Conservation (phyloP, 2,329 filamentous ascomycete genomes). For the Coccinonectria pachysandricola region DNA sequence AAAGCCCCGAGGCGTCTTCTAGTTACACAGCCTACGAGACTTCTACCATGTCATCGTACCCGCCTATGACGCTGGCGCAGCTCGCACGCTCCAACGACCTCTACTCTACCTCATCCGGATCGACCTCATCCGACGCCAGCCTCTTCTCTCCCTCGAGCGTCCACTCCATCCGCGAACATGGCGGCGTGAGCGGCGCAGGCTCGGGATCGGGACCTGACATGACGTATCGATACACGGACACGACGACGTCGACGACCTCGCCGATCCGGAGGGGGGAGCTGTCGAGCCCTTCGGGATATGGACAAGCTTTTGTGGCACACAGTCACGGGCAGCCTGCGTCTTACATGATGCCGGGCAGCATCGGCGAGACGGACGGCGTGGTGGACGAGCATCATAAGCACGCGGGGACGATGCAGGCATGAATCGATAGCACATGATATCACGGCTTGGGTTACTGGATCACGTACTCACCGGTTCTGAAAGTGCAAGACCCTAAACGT, state of each 20-base stretch:
- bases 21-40: conserved; percentile 17
- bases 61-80: conserved; percentile 9
- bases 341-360: conserved; percentile 13
- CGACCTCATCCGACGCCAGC: conserved; percentile 7
- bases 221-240: conserved; percentile 23
- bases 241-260: conserved; percentile 12
- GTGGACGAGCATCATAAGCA: conserved; percentile 11
- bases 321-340: conserved; percentile 5
- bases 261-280: too few species aligned
- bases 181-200: too few species aligned
- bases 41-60: conserved; percentile 9
- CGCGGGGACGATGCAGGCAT: conserved; percentile 7
- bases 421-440: too few species aligned
- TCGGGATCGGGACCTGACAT: conserved; percentile 10
- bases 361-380: conserved; percentile 3
- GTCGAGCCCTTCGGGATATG: too few species aligned
- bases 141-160: conserved; percentile 8
- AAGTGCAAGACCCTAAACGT: too few species aligned
- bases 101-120: conserved; percentile 13
- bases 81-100: conserved; percentile 9
- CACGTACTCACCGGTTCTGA: too few species aligned
- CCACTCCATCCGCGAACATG: too few species aligned
- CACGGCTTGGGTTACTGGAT: too few species aligned
- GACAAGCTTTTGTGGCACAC: conserved; percentile 5
- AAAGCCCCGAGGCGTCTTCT: conserved; percentile 11